These are phyloP conservation scores for Cerrena zonata DNA, from an alignment of 1,284 basidiomycete species.

Conservation along the genomic window DNA sequence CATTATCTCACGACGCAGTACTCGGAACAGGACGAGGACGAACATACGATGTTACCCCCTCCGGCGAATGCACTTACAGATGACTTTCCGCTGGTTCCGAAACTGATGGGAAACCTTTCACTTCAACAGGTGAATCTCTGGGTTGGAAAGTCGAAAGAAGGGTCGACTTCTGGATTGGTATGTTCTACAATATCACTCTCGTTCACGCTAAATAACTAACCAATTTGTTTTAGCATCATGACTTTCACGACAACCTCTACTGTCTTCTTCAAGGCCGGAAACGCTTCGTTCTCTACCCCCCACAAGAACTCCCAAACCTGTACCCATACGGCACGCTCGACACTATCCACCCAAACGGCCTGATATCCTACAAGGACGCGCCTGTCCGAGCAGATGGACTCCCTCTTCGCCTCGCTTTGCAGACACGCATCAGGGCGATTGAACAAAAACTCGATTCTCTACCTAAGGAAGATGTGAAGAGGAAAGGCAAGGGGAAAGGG, in stretches of 20 bases:
- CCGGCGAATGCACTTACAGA: conserved; percentile 25
- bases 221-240: conserved; percentile 30
- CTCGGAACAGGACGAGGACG: conserved; percentile 25
- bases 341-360: conserved; percentile 24
- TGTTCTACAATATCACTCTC: no score
- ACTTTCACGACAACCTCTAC: conserved; percentile 34
- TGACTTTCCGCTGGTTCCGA: conserved; percentile 27
- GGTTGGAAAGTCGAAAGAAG: conserved; percentile 27
- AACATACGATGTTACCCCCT: conserved; percentile 27
- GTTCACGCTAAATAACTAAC: no score
- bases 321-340: conserved; percentile 26
- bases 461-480: conserved; percentile 8
- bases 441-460: conserved; percentile 22
- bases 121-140: conserved; percentile 32
- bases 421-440: conserved; percentile 23
- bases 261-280: conserved; percentile 28
- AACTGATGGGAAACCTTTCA: conserved; percentile 28
- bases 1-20: conserved; percentile 32
- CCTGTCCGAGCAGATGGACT: conserved; percentile 27
- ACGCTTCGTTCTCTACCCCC: conserved; percentile 31
- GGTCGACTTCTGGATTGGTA: conserved; percentile 29
- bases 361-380: conserved; percentile 27
- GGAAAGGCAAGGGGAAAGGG: conserved; percentile 21
- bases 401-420: conserved; percentile 20
- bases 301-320: conserved; percentile 21